phyloP scores from a whole-genome alignment of 192 early-diverging fungal species.

The Phycomyces nitens region DNA sequence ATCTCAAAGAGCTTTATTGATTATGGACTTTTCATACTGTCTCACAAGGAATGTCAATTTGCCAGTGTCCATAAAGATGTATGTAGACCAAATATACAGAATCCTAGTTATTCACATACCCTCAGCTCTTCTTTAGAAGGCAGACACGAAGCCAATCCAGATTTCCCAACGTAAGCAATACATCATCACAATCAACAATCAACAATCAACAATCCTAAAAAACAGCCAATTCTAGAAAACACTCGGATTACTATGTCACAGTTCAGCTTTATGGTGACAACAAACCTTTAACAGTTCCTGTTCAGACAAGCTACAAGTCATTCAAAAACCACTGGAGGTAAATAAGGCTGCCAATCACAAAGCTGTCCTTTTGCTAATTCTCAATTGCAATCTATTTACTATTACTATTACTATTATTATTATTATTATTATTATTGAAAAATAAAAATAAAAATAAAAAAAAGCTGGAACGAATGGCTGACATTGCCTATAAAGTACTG shows the following conservation, averaged over 20 bases:
- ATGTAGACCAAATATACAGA: constrained; percentile 7
- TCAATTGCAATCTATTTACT: constrained; percentile 5
- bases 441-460: too few species aligned
- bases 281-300: constrained; percentile 59
- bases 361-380: not conserved
- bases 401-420: constrained; percentile 16
- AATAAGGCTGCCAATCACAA: constrained; percentile 1
- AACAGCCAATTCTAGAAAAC: constrained; percentile 31
- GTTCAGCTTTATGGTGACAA: constrained; percentile 69
- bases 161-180: constrained; percentile 34
- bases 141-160: constrained; percentile 10
- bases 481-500: constrained; percentile 81
- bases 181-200: constrained; percentile 2
- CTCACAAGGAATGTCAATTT: constrained; percentile 62
- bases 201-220: constrained; percentile 1
- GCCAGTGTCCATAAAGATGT: constrained; percentile 62
- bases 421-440: too few species aligned
- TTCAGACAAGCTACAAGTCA: constrained; percentile 62
- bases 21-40: constrained; percentile 70
- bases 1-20: too few species aligned
- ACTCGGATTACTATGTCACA: constrained; percentile 59
- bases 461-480: constrained; percentile 93
- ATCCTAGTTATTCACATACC: too few species aligned
- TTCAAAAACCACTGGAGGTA: constrained; percentile 63
- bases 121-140: constrained; percentile 39